phyloP scores from a whole-genome alignment of 129 eudicot species.

The sunflower (Helianthus annuus) region HanXRQr2.0-SUNRISE NC_035447.2:174080309-174080808 shows the following conservation, averaged over 20 bases:
- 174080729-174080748: background rate
- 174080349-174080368: too few relatives aligned
- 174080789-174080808: slow-evolving; percentile 60
- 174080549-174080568: slow-evolving; percentile 64
- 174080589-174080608: slow-evolving; percentile 69
- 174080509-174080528: slow-evolving; percentile 38
- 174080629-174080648: background rate
- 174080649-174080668: background rate
- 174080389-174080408: too few relatives aligned
- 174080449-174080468: too few relatives aligned
- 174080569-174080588: slow-evolving; percentile 69
- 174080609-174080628: slow-evolving; percentile 42
- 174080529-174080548: slow-evolving; percentile 51
- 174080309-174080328: too few relatives aligned
- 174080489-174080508: too few relatives aligned
- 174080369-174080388: too few relatives aligned
- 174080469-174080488: too few relatives aligned
- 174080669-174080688: background rate
- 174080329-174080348: too few relatives aligned
- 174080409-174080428: too few relatives aligned
- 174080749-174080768: background rate
- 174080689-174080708: too few relatives aligned
- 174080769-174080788: slow-evolving; percentile 11
- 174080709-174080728: too few relatives aligned
- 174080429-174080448: too few relatives aligned